These are phyloP conservation scores for Ustilago trichophora DNA, from an alignment of 1,284 basidiomycete species.

Conservation along the genomic window DNA sequence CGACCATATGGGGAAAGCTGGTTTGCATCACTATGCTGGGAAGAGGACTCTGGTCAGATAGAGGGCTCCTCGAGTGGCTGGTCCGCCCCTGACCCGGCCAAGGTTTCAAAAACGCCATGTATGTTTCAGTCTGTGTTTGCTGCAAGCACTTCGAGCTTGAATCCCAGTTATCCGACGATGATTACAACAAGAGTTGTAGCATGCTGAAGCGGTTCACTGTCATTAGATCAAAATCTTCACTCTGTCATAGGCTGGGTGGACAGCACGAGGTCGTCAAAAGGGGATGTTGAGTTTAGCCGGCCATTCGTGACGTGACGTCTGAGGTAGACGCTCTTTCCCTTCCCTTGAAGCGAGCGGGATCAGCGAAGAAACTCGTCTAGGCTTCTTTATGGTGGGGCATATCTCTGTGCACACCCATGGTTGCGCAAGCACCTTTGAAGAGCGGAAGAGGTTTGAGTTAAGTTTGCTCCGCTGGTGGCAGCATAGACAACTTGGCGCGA, in stretches of 20 bases:
- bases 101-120: slow-evolving; percentile 1
- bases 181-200: too few species aligned
- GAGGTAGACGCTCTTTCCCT: neutral
- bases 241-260: too few species aligned
- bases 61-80: neutral
- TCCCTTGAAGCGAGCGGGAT: neutral
- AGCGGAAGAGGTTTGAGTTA: neutral
- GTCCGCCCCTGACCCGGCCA: too few species aligned
- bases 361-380: too few species aligned
- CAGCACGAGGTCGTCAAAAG: neutral
- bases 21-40: too few species aligned
- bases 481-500: neutral
- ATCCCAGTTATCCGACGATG: too few species aligned
- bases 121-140: slow-evolving; percentile 19
- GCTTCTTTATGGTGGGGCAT: too few species aligned
- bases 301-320: slow-evolving; percentile 1
- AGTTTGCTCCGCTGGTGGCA: neutral
- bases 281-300: slow-evolving; percentile 22
- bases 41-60: too few species aligned
- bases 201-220: too few species aligned
- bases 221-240: neutral
- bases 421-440: neutral
- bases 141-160: too few species aligned
- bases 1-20: slow-evolving; percentile 10
- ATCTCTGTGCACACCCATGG: too few species aligned